Evolutionary conservation across 2,329 filamentous ascomycete species (phyloP).

Genomic region (Zasmidium cellare): DNA sequence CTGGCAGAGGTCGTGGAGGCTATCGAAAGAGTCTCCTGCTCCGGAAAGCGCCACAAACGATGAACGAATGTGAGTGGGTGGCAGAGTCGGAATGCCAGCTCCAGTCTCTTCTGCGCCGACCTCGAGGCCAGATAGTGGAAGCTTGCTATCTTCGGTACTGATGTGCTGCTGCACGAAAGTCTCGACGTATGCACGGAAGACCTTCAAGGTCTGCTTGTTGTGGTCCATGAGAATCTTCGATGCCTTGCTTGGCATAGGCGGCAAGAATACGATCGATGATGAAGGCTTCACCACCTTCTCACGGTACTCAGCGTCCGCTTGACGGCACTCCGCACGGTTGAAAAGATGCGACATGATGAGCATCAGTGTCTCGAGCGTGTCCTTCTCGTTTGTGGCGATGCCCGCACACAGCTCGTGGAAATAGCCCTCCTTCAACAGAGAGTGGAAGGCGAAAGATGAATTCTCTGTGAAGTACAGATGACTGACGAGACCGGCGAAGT

Average conservation of each 20-base stretch:
- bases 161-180: slow-evolving; percentile 69
- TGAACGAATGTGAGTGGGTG: slow-evolving; percentile 57
- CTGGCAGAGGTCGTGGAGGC: slow-evolving; percentile 66
- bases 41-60: slow-evolving; percentile 73
- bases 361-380: slow-evolving; percentile 61
- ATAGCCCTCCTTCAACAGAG: slow-evolving; percentile 69
- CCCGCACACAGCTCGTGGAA: slow-evolving; percentile 64
- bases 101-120: slow-evolving; percentile 40
- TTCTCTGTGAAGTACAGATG: slow-evolving; percentile 79
- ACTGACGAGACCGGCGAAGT: slow-evolving; percentile 69
- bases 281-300: slow-evolving; percentile 56
- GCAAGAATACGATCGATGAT: slow-evolving; percentile 66
- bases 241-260: slow-evolving; percentile 60
- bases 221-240: slow-evolving; percentile 59
- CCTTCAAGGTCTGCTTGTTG: slow-evolving; percentile 64
- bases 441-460: slow-evolving; percentile 74
- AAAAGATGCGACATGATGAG: slow-evolving; percentile 72
- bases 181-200: slow-evolving; percentile 68
- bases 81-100: slow-evolving; percentile 29
- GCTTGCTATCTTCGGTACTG: slow-evolving; percentile 49
- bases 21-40: slow-evolving; percentile 62
- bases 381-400: slow-evolving; percentile 52
- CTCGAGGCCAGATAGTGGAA: slow-evolving; percentile 61
- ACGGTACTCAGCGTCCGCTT: slow-evolving; percentile 49
- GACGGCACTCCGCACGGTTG: slow-evolving; percentile 56